Evolutionary conservation across 148 eudicot species (phyloP).

Genomic region (Simmondsia chinensis): DNA sequence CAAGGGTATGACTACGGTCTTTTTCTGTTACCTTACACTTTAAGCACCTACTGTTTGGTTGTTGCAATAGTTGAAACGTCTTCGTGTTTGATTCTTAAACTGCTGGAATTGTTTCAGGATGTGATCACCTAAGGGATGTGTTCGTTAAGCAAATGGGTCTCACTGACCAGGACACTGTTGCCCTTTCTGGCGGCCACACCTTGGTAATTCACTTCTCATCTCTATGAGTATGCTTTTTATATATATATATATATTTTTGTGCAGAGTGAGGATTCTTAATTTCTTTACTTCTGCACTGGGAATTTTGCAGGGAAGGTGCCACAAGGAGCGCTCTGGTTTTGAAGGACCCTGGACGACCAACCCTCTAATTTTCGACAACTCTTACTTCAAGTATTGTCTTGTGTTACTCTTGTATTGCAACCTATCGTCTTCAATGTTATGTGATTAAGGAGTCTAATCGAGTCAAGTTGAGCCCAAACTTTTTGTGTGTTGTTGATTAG

Average conservation of each 20-base stretch:
- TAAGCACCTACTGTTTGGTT: background rate
- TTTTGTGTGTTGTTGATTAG: too few species aligned
- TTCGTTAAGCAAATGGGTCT: conserved; percentile 89
- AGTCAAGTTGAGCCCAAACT: too few species aligned
- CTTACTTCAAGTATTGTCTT: conserved; percentile 63
- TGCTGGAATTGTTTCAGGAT: conserved; percentile 35
- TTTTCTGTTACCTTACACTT: too few species aligned
- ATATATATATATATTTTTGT: too few species aligned
- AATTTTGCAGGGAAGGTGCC: conserved; percentile 73
- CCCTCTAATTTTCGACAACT: conserved; percentile 81
- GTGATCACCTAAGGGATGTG: conserved; percentile 79
- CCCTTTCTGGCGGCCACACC: conserved; percentile 93
- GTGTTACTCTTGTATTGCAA: background rate
- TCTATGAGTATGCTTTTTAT: too few species aligned
- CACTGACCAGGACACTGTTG: conserved; percentile 75
- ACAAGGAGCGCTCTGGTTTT: conserved; percentile 97
- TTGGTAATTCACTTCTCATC: conserved; percentile 31
- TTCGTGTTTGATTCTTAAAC: background rate
- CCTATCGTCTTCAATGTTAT: background rate
- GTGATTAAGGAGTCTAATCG: too few species aligned
- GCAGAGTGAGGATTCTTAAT: too few species aligned
- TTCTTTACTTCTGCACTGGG: background rate
- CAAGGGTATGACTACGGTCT: conserved; percentile 50
- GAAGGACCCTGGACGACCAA: conserved; percentile 94
- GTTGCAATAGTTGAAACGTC: too few species aligned